A percentile compares a stretch with the other conserved stretches of the same genome.
Conservation (phyloP, 2,329 filamentous ascomycete genomes). For the Penicillium sp. region DNA sequence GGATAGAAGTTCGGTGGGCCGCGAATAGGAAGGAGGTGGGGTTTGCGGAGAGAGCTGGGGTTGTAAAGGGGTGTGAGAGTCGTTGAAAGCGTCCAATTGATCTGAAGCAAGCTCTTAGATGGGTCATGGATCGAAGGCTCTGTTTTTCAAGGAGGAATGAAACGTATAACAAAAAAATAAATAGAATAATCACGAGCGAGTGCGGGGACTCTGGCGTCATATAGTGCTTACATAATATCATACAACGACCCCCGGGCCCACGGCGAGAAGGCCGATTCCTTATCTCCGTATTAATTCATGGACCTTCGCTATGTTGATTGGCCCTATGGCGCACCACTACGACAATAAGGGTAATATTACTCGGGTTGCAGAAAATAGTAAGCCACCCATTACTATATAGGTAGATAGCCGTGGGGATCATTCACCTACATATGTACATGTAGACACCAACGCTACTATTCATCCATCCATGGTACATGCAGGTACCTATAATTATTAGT, state of each 20-base stretch:
- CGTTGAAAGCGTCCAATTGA: conserved; percentile 26
- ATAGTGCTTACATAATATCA: conserved; percentile 19
- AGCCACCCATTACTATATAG: background rate
- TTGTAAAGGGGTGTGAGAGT: conserved; percentile 11
- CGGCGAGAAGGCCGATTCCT: conserved; percentile 4
- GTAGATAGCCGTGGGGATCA: too few relatives aligned
- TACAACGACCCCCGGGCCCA: background rate
- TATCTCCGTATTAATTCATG: background rate
- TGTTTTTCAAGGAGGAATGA: conserved; percentile 1
- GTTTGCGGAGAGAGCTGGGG: conserved; percentile 19
- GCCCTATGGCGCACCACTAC: background rate
- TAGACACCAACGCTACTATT: too few relatives aligned
- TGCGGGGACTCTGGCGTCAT: conserved; percentile 25
- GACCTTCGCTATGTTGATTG: background rate
- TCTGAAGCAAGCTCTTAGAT: conserved; percentile 19
- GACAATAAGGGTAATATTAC: background rate
- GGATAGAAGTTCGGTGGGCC: conserved; percentile 21
- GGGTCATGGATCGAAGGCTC: conserved; percentile 27
- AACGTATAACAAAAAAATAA: conserved; percentile 12
- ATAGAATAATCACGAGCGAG: conserved; percentile 7
- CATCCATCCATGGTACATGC: too few relatives aligned
- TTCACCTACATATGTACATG: too few relatives aligned
- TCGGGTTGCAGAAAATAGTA: background rate
- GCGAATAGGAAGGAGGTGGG: conserved; percentile 18
- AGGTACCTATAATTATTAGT: too few relatives aligned